These are phyloP conservation scores for Alternaria rosae DNA, from an alignment of 2,329 filamentous ascomycete genomes.

Conservation along the genomic window DNA sequence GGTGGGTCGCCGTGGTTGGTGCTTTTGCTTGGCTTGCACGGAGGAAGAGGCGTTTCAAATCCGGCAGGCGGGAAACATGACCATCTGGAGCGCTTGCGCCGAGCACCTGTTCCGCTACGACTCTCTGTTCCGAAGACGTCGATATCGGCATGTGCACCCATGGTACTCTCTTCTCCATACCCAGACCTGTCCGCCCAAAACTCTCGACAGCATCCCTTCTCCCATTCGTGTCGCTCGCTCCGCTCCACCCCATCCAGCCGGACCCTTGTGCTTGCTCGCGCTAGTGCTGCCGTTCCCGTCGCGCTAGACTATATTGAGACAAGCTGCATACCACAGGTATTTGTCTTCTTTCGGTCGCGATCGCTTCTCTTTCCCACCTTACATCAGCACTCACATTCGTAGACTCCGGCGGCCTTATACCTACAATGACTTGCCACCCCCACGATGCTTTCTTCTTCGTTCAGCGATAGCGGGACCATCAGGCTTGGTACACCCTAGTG, in stretches of 20 bases:
- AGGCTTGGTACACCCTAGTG: not conserved
- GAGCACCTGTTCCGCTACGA: not conserved
- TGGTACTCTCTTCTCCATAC: not conserved
- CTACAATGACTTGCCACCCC: not conserved
- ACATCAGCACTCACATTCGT: not conserved
- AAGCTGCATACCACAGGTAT: slow-evolving; percentile 5
- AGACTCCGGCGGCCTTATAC: not conserved
- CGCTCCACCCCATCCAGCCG: slow-evolving; percentile 10
- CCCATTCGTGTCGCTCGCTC: slow-evolving; percentile 2
- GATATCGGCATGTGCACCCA: not conserved
- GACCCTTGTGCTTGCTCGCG: slow-evolving; percentile 1
- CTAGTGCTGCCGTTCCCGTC: slow-evolving; percentile 19
- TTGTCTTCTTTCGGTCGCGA: not conserved
- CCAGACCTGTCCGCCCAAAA: too few relatives aligned
- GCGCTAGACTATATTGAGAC: not conserved
- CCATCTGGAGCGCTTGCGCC: not conserved
- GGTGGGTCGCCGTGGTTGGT: slow-evolving; percentile 24
- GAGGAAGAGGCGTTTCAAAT: slow-evolving; percentile 16
- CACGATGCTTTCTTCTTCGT: not conserved
- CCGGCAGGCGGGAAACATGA: slow-evolving; percentile 10
- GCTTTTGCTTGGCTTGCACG: slow-evolving; percentile 20
- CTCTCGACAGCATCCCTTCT: not conserved
- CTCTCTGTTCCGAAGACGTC: not conserved
- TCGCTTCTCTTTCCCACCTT: not conserved
- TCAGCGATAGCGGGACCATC: not conserved